phyloP scores from a whole-genome alignment of 2,329 filamentous ascomycete species.

The Apiospora arundinis region DNA sequence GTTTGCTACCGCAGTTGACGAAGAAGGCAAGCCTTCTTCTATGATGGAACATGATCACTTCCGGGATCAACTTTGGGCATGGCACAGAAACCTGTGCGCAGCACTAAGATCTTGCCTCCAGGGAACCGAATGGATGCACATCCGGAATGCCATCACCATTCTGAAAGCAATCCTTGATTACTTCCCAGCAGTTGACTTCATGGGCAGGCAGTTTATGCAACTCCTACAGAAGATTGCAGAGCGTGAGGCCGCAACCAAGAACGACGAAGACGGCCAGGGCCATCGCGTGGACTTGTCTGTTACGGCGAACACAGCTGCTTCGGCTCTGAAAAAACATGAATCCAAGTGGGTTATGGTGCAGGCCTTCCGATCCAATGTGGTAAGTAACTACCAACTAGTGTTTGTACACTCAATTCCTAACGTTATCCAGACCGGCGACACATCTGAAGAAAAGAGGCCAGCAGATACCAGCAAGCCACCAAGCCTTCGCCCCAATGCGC shows the following conservation, averaged over 20 bases:
- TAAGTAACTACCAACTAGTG: constrained; percentile 52
- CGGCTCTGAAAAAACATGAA: constrained; percentile 71
- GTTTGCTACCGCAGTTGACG: constrained; percentile 76
- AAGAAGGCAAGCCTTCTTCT: constrained; percentile 71
- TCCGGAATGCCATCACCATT: constrained; percentile 91
- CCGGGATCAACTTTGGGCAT: constrained; percentile 83
- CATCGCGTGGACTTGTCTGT: constrained; percentile 77
- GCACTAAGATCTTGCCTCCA: constrained; percentile 84
- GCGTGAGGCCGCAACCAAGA: constrained; percentile 61
- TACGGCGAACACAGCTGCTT: constrained; percentile 73
- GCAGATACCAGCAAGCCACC: constrained; percentile 44
- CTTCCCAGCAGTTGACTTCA: constrained; percentile 90
- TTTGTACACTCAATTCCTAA: constrained; percentile 19
- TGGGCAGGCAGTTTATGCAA: constrained; percentile 71
- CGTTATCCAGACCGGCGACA: constrained; percentile 46
- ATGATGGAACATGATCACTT: constrained; percentile 88
- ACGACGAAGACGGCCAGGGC: constrained; percentile 58
- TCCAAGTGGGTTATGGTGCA: constrained; percentile 76
- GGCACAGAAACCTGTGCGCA: constrained; percentile 83
- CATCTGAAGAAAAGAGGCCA: constrained; percentile 45
- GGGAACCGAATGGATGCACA: constrained; percentile 94
- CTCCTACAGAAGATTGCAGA: constrained; percentile 71
- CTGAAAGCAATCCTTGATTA: constrained; percentile 80
- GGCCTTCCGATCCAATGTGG: constrained; percentile 71
- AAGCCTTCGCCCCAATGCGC: constrained; percentile 63